These are phyloP conservation scores for Zasmidium cellare DNA, from an alignment of 2,329 filamentous ascomycete species.

Conservation along the genomic window DNA sequence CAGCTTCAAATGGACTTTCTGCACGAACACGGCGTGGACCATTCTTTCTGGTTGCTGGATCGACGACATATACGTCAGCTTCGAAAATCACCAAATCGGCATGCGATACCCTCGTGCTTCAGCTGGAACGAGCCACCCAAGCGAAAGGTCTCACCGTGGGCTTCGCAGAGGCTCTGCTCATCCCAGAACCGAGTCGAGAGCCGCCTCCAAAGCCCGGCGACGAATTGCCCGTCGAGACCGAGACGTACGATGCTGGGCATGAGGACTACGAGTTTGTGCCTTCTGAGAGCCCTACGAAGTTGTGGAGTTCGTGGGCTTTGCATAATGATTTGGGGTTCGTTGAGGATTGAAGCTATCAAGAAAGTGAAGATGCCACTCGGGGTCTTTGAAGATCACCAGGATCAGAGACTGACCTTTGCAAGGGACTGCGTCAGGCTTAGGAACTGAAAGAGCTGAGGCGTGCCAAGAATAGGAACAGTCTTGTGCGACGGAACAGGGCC, in stretches of 20 bases:
- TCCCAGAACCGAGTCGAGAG: conserved; percentile 21
- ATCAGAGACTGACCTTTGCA: no score
- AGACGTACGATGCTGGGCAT: conserved; percentile 1
- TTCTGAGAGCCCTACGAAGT: conserved; percentile 36
- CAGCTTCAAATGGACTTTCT: neutral
- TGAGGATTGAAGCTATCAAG: conserved; percentile 1
- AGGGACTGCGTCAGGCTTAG: no score
- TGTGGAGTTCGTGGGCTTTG: conserved; percentile 36
- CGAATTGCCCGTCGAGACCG: neutral
- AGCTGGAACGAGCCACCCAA: conserved; percentile 19
- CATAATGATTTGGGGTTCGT: conserved; percentile 25
- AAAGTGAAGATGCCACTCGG: neutral
- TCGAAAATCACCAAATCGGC: conserved; percentile 19
- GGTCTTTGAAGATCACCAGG: neutral
- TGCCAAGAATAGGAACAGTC: no score
- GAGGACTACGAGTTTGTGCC: conserved; percentile 20
- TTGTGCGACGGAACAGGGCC: no score
- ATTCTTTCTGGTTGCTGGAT: conserved; percentile 21
- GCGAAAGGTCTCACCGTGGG: conserved; percentile 19
- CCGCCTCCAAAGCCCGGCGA: conserved; percentile 4
- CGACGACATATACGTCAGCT: conserved; percentile 7
- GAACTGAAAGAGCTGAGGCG: no score
- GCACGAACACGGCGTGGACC: conserved; percentile 14
- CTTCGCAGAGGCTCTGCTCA: conserved; percentile 20
- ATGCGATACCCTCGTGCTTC: conserved; percentile 15